Evolutionary conservation across 2,329 filamentous ascomycete species (phyloP).

Genomic region (Paecilomyces niveus): DNA sequence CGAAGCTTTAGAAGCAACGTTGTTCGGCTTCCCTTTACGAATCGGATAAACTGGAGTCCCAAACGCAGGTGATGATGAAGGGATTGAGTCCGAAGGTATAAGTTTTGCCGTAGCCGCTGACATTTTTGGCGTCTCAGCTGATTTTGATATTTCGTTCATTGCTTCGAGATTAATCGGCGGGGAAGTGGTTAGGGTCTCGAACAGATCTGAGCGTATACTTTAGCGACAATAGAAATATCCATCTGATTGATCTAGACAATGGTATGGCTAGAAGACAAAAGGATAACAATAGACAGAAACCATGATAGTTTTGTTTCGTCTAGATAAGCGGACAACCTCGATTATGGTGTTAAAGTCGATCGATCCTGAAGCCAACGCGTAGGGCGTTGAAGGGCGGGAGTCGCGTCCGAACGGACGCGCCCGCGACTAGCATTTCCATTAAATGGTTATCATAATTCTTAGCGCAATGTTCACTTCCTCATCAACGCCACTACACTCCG

Average conservation of each 20-base stretch:
- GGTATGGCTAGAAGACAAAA: neutral
- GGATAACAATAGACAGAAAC: neutral
- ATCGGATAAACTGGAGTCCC: constrained; percentile 78
- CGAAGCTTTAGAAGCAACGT: constrained; percentile 49
- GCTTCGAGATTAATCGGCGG: constrained; percentile 2
- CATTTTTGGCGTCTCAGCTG: constrained; percentile 13
- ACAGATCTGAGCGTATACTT: neutral
- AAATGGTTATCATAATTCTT: constrained; percentile 3
- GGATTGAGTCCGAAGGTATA: constrained; percentile 52
- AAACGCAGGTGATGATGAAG: constrained; percentile 86
- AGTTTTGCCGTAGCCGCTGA: constrained; percentile 11
- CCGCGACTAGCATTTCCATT: constrained; percentile 9
- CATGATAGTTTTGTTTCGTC: neutral
- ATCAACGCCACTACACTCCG: constrained; percentile 1
- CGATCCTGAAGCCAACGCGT: constrained; percentile 1
- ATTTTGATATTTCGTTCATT: constrained; percentile 18
- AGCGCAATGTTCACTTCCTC: neutral
- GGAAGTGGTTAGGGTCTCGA: neutral
- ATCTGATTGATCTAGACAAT: neutral
- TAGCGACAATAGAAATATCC: neutral
- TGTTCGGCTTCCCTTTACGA: constrained; percentile 31
- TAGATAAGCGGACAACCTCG: neutral
- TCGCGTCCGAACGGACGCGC: constrained; percentile 14
- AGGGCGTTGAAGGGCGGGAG: neutral
- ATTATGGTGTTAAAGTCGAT: neutral